These are phyloP conservation scores for Lunasporangiospora selenospora DNA, from an alignment of 192 early-diverging fungal species.

Conservation along the genomic window DNA sequence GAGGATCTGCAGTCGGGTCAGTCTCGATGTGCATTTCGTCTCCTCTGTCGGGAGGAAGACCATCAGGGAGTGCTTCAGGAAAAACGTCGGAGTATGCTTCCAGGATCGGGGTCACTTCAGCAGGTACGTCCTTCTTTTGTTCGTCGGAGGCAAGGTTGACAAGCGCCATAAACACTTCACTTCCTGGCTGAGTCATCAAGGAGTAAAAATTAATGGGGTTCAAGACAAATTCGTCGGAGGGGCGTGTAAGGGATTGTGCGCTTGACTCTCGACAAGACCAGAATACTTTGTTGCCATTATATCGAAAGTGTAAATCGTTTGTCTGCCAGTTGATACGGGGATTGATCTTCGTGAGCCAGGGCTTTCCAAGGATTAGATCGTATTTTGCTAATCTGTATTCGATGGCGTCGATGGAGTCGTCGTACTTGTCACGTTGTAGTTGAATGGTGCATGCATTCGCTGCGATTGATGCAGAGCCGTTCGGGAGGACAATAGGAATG, in stretches of 20 bases:
- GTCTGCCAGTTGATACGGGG: conserved; percentile 8
- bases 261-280: conserved; percentile 10
- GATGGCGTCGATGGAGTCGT: not conserved
- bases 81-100: conserved; percentile 32
- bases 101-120: not conserved
- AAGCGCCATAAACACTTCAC: not conserved
- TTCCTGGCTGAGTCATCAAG: not conserved
- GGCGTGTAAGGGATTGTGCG: too few relatives aligned
- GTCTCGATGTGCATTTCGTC: conserved; percentile 23
- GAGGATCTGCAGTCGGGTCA: conserved; percentile 19
- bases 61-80: conserved; percentile 10
- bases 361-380: conserved; percentile 14
- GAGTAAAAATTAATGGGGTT: conserved; percentile 6
- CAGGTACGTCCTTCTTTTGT: not conserved
- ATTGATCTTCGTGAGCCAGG: conserved; percentile 8
- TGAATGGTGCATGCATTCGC: not conserved
- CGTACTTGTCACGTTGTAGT: not conserved
- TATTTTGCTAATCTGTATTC: not conserved
- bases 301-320: not conserved
- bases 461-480: conserved; percentile 6
- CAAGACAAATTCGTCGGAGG: not conserved
- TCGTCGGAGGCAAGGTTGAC: not conserved
- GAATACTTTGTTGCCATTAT: not conserved
- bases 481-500: not conserved
- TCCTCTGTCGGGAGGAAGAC: conserved; percentile 23